These are phyloP conservation scores for Talaromyces liani DNA, from an alignment of 495 filamentous ascomycete species.

Conservation along the genomic window DNA sequence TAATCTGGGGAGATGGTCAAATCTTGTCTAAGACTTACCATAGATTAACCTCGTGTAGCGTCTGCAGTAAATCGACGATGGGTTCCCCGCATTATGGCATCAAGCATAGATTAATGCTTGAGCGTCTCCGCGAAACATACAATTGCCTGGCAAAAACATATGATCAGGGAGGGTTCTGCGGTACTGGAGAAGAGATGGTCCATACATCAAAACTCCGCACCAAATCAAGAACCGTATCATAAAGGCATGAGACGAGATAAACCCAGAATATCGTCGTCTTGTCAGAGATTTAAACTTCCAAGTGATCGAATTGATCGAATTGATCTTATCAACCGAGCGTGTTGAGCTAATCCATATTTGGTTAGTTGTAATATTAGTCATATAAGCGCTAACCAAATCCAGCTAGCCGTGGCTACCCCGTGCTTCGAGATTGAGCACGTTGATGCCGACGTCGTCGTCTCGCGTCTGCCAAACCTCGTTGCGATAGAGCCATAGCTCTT, in stretches of 20 bases:
- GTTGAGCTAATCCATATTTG: background rate
- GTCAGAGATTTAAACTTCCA: background rate
- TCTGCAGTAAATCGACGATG: background rate
- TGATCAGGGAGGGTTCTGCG: background rate
- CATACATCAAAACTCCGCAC: background rate
- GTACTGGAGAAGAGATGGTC: background rate
- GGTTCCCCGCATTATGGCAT: background rate
- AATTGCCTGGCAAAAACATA: background rate
- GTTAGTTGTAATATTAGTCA: background rate
- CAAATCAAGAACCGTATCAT: background rate
- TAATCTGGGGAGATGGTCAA: background rate
- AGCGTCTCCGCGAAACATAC: background rate
- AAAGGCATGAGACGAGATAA: background rate
- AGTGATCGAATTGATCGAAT: background rate
- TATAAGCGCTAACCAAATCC: background rate
- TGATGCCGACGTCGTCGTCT: constrained; percentile 2
- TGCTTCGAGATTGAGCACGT: constrained; percentile 3
- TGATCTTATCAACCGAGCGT: background rate
- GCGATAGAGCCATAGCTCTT: constrained; percentile 2
- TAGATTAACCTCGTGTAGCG: background rate
- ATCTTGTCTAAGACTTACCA: background rate
- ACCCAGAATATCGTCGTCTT: background rate
- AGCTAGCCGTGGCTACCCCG: background rate
- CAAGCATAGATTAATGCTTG: background rate
- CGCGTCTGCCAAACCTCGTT: constrained; percentile 1